Evolutionary conservation across 2,329 filamentous ascomycete species (phyloP).

Genomic region (Apiospora sp.): DNA sequence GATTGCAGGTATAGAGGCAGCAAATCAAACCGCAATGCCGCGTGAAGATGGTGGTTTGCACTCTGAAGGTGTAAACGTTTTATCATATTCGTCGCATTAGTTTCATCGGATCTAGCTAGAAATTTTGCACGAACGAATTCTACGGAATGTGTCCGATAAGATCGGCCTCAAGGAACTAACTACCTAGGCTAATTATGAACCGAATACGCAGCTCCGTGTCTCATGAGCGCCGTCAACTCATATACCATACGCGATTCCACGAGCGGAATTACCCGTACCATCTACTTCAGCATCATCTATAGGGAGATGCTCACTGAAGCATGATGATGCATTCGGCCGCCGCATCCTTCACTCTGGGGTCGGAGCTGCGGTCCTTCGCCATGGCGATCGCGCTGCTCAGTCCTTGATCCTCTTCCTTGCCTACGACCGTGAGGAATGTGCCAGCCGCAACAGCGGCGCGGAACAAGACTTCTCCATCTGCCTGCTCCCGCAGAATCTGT

Average conservation of each 20-base stretch:
- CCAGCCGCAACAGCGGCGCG: constrained; percentile 83
- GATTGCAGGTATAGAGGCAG: background rate
- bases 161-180: background rate
- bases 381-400: constrained; percentile 52
- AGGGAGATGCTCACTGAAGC: constrained; percentile 34
- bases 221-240: background rate
- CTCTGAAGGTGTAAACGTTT: background rate
- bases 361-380: constrained; percentile 53
- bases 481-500: constrained; percentile 69
- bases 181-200: background rate
- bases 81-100: constrained; percentile 1
- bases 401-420: constrained; percentile 51
- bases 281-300: background rate
- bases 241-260: background rate
- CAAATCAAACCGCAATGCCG: background rate
- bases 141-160: background rate
- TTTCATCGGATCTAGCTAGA: background rate
- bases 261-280: background rate
- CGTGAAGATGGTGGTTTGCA: background rate
- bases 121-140: background rate
- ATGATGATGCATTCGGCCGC: constrained; percentile 55
- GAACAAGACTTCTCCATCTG: constrained; percentile 84
- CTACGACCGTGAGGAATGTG: constrained; percentile 73
- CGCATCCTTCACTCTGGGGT: constrained; percentile 57
- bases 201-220: background rate